Evolutionary conservation across 2,329 filamentous ascomycete species (phyloP).

Genomic region (Sporothrix pseudoabietina): DNA sequence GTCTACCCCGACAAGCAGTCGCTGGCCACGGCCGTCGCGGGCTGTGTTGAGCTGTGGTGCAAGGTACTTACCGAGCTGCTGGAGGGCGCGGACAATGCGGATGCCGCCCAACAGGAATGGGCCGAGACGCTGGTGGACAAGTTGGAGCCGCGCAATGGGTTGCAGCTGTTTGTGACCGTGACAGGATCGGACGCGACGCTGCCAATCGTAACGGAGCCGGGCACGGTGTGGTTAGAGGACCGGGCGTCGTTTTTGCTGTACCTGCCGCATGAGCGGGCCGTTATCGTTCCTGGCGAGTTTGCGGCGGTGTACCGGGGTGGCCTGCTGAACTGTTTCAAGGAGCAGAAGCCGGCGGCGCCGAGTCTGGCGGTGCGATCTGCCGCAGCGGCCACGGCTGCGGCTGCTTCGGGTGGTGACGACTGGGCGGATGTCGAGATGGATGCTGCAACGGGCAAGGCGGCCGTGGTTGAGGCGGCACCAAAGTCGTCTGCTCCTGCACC

Average conservation of each 20-base stretch:
- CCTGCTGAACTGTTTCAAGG: constrained; percentile 44
- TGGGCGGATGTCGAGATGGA: constrained; percentile 50
- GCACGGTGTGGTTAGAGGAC: constrained; percentile 45
- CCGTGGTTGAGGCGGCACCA: constrained; percentile 37
- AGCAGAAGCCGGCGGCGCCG: constrained; percentile 28
- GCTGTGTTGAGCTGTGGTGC: constrained; percentile 46
- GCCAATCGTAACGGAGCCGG: constrained; percentile 28
- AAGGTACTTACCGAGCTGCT: constrained; percentile 46
- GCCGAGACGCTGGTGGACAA: constrained; percentile 48
- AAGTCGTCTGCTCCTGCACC: background rate
- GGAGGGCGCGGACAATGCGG: constrained; percentile 33
- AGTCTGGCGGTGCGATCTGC: background rate
- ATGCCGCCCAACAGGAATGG: constrained; percentile 47
- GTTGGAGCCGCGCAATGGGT: constrained; percentile 34
- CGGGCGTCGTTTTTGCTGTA: constrained; percentile 45
- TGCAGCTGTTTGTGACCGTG: constrained; percentile 45
- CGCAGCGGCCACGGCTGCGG: constrained; percentile 12
- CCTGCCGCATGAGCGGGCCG: constrained; percentile 41
- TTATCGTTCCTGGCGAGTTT: constrained; percentile 42
- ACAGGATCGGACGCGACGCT: constrained; percentile 32
- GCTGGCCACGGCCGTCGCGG: constrained; percentile 45
- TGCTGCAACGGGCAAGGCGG: constrained; percentile 41
- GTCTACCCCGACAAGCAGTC: constrained; percentile 47
- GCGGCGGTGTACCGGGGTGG: constrained; percentile 43
- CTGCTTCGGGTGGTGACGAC: constrained; percentile 41